Evolutionary conservation across 352 stramenopile genomes (phyloP), one percentile per base, ranked within the genome.

Genomic region (Pythium dissotocum): DNA sequence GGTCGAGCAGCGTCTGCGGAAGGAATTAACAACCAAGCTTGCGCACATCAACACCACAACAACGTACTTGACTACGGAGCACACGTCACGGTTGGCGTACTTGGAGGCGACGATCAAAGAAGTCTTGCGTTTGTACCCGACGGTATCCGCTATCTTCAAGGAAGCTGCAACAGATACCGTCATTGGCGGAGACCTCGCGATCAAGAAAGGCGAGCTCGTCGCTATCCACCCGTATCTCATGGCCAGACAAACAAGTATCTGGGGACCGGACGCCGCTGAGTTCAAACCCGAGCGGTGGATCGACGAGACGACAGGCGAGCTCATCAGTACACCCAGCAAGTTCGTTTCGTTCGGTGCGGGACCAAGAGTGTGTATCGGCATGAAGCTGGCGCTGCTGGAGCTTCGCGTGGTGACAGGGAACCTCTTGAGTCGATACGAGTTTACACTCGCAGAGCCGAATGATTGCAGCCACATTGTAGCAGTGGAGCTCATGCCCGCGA

Each of bases 251-350:
- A 44, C 53, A 36, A 57, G 42, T 8, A 28, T 82, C 13, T 91
- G 84, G 80, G 80, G 78, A 18, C 26, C 59, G 10, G 80, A 91
- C 42, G 78, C 78, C 4, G 64, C 59, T 12, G 79, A 86, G 61
- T 87, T 88, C 61, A 81, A 74, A 46, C 83, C 83, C 1, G 77
- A 88, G 52, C 77, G 83, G 7, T 89, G 75, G 74, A 70, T 90
- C 38, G 76, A 76, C 30, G 21, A 35, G n/a, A 26, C n/a, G 6
- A 66, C 48, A 4, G 21, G 44, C 6, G 6, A 18, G 21, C 30
- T 69, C 21, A 28, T 33, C 35, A 21, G 36, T 18, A 8, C 55
- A 33, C 30, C 61, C 36, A 46, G 30, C 6, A 63, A 69, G 57
- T 86, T 84, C 44, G 58, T 68, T 9, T 65, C 42, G 13, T 87